Conservation (phyloP, 495 filamentous ascomycete species). For the Podospora pseudoanserina region DNA sequence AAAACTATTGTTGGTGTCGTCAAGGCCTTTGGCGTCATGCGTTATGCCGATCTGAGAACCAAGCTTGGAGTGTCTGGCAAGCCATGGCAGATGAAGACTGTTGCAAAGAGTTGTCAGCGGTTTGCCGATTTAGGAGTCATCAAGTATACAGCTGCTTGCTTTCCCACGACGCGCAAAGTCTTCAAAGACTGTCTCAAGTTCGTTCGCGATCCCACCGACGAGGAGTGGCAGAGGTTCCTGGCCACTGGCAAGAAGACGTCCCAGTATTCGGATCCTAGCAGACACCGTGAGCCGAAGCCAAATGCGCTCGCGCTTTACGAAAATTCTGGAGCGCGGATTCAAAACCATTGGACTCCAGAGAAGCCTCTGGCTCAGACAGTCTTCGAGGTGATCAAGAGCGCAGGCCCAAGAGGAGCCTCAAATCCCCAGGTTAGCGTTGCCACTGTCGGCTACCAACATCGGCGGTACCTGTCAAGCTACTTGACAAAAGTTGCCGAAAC, state of each 20-base stretch:
- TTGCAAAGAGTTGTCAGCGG: constrained; percentile 65
- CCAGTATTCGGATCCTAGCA: constrained; percentile 31
- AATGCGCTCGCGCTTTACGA: constrained; percentile 30
- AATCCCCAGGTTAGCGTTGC: constrained; percentile 42
- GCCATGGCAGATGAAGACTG: constrained; percentile 61
- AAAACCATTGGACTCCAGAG: constrained; percentile 41
- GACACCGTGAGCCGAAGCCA: constrained; percentile 30
- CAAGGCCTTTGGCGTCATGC: constrained; percentile 46
- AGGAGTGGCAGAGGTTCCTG: constrained; percentile 59
- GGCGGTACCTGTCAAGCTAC: constrained; percentile 42
- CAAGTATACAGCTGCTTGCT: constrained; percentile 62
- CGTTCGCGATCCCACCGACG: constrained; percentile 63
- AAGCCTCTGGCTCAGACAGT: constrained; percentile 42
- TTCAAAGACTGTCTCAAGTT: constrained; percentile 67
- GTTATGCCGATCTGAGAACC: constrained; percentile 58
- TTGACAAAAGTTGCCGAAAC: constrained; percentile 39
- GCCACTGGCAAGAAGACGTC: constrained; percentile 38
- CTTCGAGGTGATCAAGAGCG: constrained; percentile 43
- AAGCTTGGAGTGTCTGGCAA: constrained; percentile 56
- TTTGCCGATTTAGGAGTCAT: constrained; percentile 66
- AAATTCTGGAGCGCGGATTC: constrained; percentile 27
- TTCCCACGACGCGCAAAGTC: constrained; percentile 40
- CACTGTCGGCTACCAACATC: constrained; percentile 43
- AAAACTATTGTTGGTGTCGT: constrained; percentile 46
- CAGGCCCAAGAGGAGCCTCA: constrained; percentile 39